phyloP scores from a whole-genome alignment of 352 stramenopile genomes.

The Phytophthora crassamura region DNA sequence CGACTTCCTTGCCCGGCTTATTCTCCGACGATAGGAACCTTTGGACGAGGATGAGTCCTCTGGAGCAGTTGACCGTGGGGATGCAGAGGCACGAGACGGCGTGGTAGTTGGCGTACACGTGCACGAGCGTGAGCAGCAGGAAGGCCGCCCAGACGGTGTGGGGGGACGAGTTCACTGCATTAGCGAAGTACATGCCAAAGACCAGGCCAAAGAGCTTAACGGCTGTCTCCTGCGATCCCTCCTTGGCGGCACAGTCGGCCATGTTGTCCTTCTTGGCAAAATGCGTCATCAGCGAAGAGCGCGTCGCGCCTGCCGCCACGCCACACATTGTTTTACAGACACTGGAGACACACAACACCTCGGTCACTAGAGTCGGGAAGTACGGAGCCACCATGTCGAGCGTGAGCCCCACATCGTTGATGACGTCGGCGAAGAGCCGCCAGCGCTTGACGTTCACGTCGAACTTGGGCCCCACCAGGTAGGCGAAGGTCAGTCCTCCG shows the following conservation, averaged over 20 bases:
- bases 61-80: conserved; percentile 87
- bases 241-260: conserved; percentile 95
- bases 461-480: conserved; percentile 89
- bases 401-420: conserved; percentile 96
- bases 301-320: conserved; percentile 93
- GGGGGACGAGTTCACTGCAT: conserved; percentile 68
- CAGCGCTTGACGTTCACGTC: conserved; percentile 97
- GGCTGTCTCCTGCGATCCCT: conserved; percentile 96
- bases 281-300: conserved; percentile 92
- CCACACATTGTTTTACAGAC: conserved; percentile 96
- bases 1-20: conserved; percentile 35
- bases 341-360: conserved; percentile 86
- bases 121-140: conserved; percentile 90
- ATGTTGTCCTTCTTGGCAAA: conserved; percentile 90
- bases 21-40: conserved; percentile 42
- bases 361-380: conserved; percentile 69
- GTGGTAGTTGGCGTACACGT: conserved; percentile 96
- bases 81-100: conserved; percentile 90
- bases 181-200: conserved; percentile 88
- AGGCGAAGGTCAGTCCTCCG: conserved; percentile 94
- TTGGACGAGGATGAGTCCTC: conserved; percentile 63
- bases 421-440: conserved; percentile 96
- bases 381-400: conserved; percentile 86
- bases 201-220: conserved; percentile 95
- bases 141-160: conserved; percentile 92